phyloP scores from a whole-genome alignment of 2,329 filamentous ascomycete genomes.

The Stachybotrys echinatus region DNA sequence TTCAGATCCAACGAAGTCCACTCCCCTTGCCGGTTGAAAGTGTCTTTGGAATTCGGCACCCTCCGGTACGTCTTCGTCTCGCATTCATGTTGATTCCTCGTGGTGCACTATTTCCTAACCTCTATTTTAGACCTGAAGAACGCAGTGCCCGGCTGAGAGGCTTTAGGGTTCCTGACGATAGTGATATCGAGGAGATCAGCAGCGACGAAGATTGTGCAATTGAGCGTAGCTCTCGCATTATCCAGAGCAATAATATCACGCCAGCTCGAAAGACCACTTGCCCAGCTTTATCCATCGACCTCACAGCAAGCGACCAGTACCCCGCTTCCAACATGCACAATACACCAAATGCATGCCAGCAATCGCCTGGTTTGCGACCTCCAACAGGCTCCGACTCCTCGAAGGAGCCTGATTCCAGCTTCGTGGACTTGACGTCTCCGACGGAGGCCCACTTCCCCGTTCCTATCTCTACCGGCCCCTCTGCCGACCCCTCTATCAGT shows the following conservation, averaged over 20 bases:
- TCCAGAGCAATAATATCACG: conserved; percentile 20
- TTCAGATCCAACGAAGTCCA: conserved; percentile 27
- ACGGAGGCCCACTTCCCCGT: not conserved
- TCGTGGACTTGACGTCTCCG: not conserved
- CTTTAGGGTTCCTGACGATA: conserved; percentile 39
- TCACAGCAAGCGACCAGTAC: conserved; percentile 8
- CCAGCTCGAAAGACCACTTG: conserved; percentile 9
- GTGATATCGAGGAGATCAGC: conserved; percentile 22
- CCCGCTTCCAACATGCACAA: conserved; percentile 7
- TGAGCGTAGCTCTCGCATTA: conserved; percentile 16
- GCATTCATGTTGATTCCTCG: not conserved
- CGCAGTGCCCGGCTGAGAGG: not conserved
- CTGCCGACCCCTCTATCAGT: not conserved
- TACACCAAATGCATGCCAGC: not conserved
- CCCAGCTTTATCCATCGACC: conserved; percentile 9
- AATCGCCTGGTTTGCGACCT: not conserved
- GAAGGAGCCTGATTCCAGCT: not conserved
- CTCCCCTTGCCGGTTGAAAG: conserved; percentile 30
- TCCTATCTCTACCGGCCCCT: too few relatives aligned
- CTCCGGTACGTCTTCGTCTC: conserved; percentile 12
- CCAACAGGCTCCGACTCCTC: not conserved
- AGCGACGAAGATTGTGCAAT: conserved; percentile 20
- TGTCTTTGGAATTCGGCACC: conserved; percentile 21
- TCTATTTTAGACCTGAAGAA: not conserved
- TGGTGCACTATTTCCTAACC: not conserved